Evolutionary conservation across 2,329 filamentous ascomycete genomes (phyloP), one percentile per base, ranked within the genome.

Genomic region (Cryphonectria nitschkei): DNA sequence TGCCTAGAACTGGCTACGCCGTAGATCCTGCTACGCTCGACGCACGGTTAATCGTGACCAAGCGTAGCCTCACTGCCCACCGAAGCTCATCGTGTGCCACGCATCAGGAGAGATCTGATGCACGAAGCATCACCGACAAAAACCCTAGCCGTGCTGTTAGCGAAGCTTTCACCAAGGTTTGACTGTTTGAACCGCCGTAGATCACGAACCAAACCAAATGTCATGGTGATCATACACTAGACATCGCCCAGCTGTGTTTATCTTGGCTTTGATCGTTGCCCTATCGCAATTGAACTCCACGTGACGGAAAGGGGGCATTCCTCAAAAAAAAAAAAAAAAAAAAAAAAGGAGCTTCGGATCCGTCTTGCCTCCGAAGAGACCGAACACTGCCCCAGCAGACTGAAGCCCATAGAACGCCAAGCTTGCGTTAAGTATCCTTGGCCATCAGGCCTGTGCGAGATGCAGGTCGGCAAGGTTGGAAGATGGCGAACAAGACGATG

Each of bases 281-380:
- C 69, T 71, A 65, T 71, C 66, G 52, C 66, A 68, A 68, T 61
- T 2, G 52, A 61, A 61, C 52, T 29, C 41, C 29, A 56, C 19
- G n/a, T 61, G 50, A 7, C 16, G 29, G 63, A 60, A 60, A 61
- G n/a, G 41, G 56, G 67, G 39, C 11, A n/a, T 54, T 22, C 46
- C 65, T 50, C 16, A 66, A 22, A 39, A 26, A 39, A 34, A n/a
- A 50, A n/a, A 66, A 22, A 39, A 26, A 39, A 34, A n/a, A 50
- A n/a, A 50, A 26, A 26, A 26, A 26, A 26, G 26, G 26, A 26
- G 41, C 56, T 50, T 66, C 13, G 60, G 66, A 68, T 68, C 69
- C 69, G 66, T 65, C 69, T 71, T 71, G 69, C 61, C 69, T 65
- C 69, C 69, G 66, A 71, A 60, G 62, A 50, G 19, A 68, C 39